These are phyloP conservation scores for Rhizopus delemar DNA, from an alignment of 371 early-diverging fungal genomes.

Conservation along the genomic window DNA sequence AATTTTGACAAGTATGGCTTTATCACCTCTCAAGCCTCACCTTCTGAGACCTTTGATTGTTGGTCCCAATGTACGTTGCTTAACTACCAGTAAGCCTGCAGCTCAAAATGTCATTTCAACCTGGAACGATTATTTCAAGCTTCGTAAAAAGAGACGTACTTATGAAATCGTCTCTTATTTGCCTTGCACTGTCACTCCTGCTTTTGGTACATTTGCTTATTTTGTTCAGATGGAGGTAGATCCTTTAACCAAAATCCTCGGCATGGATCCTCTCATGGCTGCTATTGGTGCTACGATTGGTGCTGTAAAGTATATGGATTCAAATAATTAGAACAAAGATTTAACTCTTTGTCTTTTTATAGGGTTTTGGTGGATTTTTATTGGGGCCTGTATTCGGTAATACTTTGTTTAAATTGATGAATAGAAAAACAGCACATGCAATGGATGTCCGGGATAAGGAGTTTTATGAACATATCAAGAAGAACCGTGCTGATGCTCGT, in stretches of 20 bases:
- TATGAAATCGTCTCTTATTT: conserved; percentile 69
- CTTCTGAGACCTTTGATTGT: conserved; percentile 16
- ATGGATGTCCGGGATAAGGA: conserved; percentile 76
- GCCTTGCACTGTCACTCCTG: conserved; percentile 63
- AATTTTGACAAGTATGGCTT: conserved; percentile 13
- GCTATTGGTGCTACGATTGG: conserved; percentile 64
- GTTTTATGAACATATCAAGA: conserved; percentile 79
- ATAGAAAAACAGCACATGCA: conserved; percentile 52
- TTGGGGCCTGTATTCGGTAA: conserved; percentile 75
- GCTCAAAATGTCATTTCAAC: conserved; percentile 31
- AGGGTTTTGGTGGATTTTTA: conserved; percentile 70
- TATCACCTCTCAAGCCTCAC: conserved; percentile 16
- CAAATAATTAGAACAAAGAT: neutral
- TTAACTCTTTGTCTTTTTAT: conserved; percentile 11
- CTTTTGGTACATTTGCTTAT: conserved; percentile 65
- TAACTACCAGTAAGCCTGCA: conserved; percentile 6
- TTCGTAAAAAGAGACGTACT: conserved; percentile 71
- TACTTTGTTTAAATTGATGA: conserved; percentile 59
- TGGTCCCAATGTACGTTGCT: conserved; percentile 9
- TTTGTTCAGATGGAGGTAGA: conserved; percentile 77
- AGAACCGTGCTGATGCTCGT: conserved; percentile 78
- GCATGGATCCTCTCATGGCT: conserved; percentile 76
- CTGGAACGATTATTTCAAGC: conserved; percentile 80
- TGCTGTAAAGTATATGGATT: conserved; percentile 33
- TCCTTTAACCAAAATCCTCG: conserved; percentile 75